Evolutionary conservation across 2,329 filamentous ascomycete species (phyloP).

Genomic region (Erysiphe pulchra): DNA sequence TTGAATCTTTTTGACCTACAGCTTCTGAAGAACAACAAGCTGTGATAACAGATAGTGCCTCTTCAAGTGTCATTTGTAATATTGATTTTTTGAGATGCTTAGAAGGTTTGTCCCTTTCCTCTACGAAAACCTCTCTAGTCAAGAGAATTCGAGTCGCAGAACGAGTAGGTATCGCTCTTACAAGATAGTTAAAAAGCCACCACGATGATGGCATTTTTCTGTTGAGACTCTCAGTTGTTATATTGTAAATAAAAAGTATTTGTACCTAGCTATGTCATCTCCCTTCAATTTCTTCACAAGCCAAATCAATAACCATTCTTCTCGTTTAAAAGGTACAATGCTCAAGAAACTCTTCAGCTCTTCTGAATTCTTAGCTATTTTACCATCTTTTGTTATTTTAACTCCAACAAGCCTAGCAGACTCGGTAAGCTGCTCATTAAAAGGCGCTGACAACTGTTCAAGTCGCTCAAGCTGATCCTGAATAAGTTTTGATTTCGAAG

Average conservation of each 20-base stretch:
- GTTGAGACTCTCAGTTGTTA: constrained; percentile 1
- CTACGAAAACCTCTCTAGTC: constrained; percentile 35
- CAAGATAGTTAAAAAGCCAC: constrained; percentile 33
- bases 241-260: not conserved
- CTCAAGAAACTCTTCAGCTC: not conserved
- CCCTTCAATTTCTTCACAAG: constrained; percentile 30
- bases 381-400: constrained; percentile 7
- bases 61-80: constrained; percentile 37
- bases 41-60: constrained; percentile 15
- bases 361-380: constrained; percentile 1
- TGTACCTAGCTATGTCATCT: constrained; percentile 12
- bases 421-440: constrained; percentile 13
- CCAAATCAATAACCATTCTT: constrained; percentile 44
- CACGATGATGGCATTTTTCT: constrained; percentile 18
- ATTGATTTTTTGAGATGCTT: constrained; percentile 16
- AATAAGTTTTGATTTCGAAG: constrained; percentile 3
- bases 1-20: not conserved
- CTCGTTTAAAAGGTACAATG: constrained; percentile 15
- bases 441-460: constrained; percentile 13
- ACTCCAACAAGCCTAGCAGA: constrained; percentile 12
- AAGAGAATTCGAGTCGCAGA: constrained; percentile 45
- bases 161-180: constrained; percentile 39
- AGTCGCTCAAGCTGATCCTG: constrained; percentile 12
- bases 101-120: not conserved
- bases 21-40: not conserved